Evolutionary conservation across 495 filamentous ascomycete species (phyloP).

Genomic region (Emericellopsis terricola): DNA sequence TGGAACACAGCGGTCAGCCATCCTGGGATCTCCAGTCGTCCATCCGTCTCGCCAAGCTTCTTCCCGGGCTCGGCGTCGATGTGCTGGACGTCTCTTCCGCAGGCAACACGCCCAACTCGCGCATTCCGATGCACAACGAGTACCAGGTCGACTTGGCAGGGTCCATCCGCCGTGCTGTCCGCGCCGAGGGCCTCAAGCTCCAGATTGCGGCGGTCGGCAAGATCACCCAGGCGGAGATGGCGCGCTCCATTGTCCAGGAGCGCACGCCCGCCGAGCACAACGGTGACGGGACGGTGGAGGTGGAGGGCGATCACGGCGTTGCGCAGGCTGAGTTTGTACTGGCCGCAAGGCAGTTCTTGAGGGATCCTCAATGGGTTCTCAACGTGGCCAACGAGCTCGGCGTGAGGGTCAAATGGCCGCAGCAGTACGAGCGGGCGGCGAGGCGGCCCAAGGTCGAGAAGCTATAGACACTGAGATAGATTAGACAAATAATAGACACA

Average conservation of each 20-base stretch:
- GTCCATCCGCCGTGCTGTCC: slow-evolving; percentile 36
- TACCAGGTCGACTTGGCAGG: slow-evolving; percentile 51
- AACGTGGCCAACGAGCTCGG: slow-evolving; percentile 39
- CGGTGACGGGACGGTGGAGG: slow-evolving; percentile 10
- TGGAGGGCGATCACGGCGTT: slow-evolving; percentile 23
- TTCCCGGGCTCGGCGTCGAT: slow-evolving; percentile 51
- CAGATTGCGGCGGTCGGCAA: slow-evolving; percentile 56
- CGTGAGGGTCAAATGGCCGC: slow-evolving; percentile 34
- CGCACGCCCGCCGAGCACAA: slow-evolving; percentile 11
- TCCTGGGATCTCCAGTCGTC: slow-evolving; percentile 50
- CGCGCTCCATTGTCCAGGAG: slow-evolving; percentile 37
- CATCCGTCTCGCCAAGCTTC: slow-evolving; percentile 39
- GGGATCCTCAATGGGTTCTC: slow-evolving; percentile 50
- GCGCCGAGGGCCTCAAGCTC: slow-evolving; percentile 33
- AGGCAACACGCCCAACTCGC: slow-evolving; percentile 43
- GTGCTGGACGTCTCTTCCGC: slow-evolving; percentile 58
- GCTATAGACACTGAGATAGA: no score
- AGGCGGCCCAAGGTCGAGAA: slow-evolving; percentile 1
- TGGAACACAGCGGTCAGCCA: slow-evolving; percentile 33
- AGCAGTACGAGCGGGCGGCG: slow-evolving; percentile 27
- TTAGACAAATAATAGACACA: no score
- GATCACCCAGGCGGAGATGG: slow-evolving; percentile 44
- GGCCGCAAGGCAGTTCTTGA: slow-evolving; percentile 42
- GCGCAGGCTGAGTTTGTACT: slow-evolving; percentile 46
- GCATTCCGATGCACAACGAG: slow-evolving; percentile 32